Percentiles rank a stretch among this genome's conserved stretches.
Conservation (phyloP, 164 flowering plant species). For the Nymphaea colorata region DNA sequence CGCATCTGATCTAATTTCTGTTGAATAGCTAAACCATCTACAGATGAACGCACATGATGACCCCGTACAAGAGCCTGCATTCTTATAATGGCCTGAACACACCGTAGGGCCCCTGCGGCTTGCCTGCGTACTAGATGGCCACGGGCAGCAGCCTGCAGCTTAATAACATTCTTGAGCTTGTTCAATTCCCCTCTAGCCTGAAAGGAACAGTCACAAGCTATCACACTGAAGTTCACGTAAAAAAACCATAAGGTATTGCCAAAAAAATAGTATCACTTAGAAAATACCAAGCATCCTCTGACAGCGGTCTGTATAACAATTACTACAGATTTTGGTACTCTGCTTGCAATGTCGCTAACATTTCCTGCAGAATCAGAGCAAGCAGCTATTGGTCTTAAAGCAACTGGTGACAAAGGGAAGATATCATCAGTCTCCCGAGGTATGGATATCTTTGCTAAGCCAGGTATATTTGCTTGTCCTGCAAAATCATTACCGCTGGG, state of each 20-base stretch:
- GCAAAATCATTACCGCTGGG: conserved; percentile 20
- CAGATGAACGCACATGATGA: conserved; percentile 30
- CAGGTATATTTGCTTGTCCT: conserved; percentile 17
- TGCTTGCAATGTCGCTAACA: conserved; percentile 14
- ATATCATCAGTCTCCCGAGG: conserved; percentile 6
- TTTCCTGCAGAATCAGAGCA: conserved; percentile 9
- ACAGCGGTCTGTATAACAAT: conserved; percentile 61
- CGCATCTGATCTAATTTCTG: conserved; percentile 14
- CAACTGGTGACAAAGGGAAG: neutral
- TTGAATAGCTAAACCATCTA: conserved; percentile 17
- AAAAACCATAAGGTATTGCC: too few species aligned
- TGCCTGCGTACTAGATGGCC: conserved; percentile 84
- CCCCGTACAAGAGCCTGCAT: conserved; percentile 90
- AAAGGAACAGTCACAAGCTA: neutral
- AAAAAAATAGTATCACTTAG: neutral
- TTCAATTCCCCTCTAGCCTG: conserved; percentile 51
- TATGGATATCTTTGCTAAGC: conserved; percentile 36
- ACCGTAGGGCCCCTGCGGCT: conserved; percentile 78
- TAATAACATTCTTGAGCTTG: conserved; percentile 52
- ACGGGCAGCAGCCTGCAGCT: conserved; percentile 90
- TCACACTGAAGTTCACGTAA: neutral
- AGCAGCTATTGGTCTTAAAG: conserved; percentile 10
- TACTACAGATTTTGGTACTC: conserved; percentile 39
- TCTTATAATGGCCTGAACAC: conserved; percentile 80
- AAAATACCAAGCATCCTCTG: conserved; percentile 61